Base-by-base conservation (phyloP, 208 protist genomes). In the Crithidia bombi region DNA sequence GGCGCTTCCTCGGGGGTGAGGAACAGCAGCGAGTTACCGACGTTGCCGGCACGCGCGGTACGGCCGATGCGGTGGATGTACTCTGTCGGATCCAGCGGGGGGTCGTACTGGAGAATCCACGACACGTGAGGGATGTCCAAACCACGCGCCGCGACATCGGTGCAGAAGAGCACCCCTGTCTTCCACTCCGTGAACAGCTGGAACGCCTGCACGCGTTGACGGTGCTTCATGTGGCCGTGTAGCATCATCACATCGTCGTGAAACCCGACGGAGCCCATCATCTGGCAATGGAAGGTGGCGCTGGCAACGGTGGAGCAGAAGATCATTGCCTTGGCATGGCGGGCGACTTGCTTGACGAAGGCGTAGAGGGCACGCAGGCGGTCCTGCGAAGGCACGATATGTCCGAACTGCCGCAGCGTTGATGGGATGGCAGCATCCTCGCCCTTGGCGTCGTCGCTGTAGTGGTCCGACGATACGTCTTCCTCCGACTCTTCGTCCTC, bases 31-130 rank as follows among this genome's bases (percentile, higher is more conserved):
- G 97, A 83, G 62, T 90, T 91, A 39, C 98, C 98, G 0, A 91
- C 82, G 49, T 90, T 91, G 30, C 97, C 98, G 12, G 97, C 81
- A 69, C 98, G 90, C 25, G 98, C 98, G 14, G 98, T 99, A 63
- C 98, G 86, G 12, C 98, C 98, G 61, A 98, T 95, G 44, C 97
- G 87, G 73, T 99, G 98, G 32, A 99, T 89, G 76, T 99, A 99
- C 79, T 98, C 96, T 15, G 89, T 97, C 43, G 92, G 88, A 43
- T 98, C 95, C 12, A 93, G 81, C 38, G 98, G 98, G 14, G 98
- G 96, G 78, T 99, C 98, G 75, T 98, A 99, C 85, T 99, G 98
- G 30, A 99, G 79, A 81, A 99, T 99, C 96, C 95, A 98, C 70
- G 96, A 86, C 21, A 99, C 96, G 30, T 85, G 75, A 23, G 97